Percentiles rank a stretch among this genome's conserved stretches.
These are phyloP conservation scores for Canavalia ensiformis DNA, from an alignment of 306 rosid genomes.

Conservation along the genomic window DNA sequence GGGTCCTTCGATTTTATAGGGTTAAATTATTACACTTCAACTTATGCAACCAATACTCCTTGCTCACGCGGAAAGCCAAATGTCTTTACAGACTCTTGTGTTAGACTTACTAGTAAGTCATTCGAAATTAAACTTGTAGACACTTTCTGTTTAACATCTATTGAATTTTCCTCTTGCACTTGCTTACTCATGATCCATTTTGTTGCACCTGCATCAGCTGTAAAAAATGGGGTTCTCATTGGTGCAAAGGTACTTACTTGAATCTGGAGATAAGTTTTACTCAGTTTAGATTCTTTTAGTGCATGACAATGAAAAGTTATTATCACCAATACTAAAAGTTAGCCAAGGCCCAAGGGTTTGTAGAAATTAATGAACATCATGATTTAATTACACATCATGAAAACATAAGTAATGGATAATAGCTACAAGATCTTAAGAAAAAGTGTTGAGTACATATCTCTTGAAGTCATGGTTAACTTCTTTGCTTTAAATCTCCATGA, in stretches of 20 bases:
- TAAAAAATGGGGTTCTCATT: slow-evolving; percentile 54
- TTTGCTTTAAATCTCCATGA: too few species aligned
- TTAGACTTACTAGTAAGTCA: slow-evolving; percentile 52
- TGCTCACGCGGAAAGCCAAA: slow-evolving; percentile 36
- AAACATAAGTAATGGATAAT: too few species aligned
- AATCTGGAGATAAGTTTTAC: slow-evolving; percentile 39
- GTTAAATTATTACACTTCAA: slow-evolving; percentile 65
- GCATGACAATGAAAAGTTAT: slow-evolving; percentile 30
- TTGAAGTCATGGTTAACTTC: too few species aligned
- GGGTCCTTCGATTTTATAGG: slow-evolving; percentile 75
- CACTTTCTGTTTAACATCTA: slow-evolving; percentile 8
- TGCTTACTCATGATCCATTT: slow-evolving; percentile 26
- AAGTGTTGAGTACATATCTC: not conserved
- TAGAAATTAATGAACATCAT: too few species aligned
- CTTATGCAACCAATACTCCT: slow-evolving; percentile 55
- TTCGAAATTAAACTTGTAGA: slow-evolving; percentile 36
- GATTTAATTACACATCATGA: too few species aligned
- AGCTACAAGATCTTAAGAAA: too few species aligned
- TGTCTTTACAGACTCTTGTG: slow-evolving; percentile 47
- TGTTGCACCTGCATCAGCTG: slow-evolving; percentile 47
- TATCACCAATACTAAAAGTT: not conserved
- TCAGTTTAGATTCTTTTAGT: slow-evolving; percentile 4
- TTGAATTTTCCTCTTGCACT: not conserved
- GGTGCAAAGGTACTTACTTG: slow-evolving; percentile 64
- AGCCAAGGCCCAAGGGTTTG: not conserved